phyloP scores from a whole-genome alignment of 345 rosid genomes.

The Geranium brycei region DNA sequence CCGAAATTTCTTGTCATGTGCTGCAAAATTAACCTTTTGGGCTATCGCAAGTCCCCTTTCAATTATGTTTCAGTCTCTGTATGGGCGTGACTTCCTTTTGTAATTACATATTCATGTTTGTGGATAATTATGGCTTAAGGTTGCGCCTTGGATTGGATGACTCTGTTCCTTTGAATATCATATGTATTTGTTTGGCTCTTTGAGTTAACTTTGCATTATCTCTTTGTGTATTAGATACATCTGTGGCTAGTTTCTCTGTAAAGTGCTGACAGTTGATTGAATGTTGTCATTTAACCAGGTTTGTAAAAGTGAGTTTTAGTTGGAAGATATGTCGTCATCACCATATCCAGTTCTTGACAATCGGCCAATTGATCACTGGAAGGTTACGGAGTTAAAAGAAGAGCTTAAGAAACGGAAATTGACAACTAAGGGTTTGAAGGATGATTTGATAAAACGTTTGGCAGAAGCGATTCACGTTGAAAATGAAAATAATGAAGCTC shows the following conservation, averaged over 20 bases:
- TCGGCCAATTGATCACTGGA: slow-evolving; percentile 82
- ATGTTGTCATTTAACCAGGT: slow-evolving; percentile 12
- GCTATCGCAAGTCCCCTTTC: too few species aligned
- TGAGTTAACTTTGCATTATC: background rate
- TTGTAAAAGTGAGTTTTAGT: slow-evolving; percentile 13
- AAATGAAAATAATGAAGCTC: slow-evolving; percentile 26
- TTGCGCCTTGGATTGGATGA: too few species aligned
- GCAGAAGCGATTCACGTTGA: slow-evolving; percentile 61
- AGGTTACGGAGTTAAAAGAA: slow-evolving; percentile 85
- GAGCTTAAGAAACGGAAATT: slow-evolving; percentile 75
- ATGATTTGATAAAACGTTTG: slow-evolving; percentile 69
- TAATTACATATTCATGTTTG: too few species aligned
- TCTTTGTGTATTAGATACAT: background rate
- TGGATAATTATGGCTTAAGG: too few species aligned
- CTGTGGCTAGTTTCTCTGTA: background rate
- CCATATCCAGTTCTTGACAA: slow-evolving; percentile 53
- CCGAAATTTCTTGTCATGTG: too few species aligned
- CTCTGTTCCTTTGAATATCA: background rate
- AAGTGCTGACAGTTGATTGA: slow-evolving; percentile 6
- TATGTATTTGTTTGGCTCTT: too few species aligned
- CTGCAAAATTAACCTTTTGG: too few species aligned
- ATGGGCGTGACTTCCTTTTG: too few species aligned
- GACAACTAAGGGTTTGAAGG: slow-evolving; percentile 66
- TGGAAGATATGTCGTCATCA: slow-evolving; percentile 69
- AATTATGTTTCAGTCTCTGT: too few species aligned